phyloP scores from a whole-genome alignment of 495 filamentous ascomycete genomes.

The Pyrenula aspistea region DNA sequence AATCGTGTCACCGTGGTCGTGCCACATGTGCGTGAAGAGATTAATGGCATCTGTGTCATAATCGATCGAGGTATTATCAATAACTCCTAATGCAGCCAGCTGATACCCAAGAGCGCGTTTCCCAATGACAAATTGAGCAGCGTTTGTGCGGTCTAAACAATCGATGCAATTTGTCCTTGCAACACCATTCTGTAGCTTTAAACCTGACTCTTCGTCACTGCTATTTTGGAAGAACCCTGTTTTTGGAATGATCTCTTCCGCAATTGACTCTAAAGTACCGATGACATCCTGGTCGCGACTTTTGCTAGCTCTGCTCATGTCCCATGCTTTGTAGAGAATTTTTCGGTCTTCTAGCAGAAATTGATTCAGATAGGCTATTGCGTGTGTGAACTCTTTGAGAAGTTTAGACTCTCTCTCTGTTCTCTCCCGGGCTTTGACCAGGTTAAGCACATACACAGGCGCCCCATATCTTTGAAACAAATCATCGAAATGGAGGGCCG shows the following conservation, averaged over 20 bases:
- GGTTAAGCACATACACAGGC: constrained; percentile 83
- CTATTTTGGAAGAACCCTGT: constrained; percentile 96
- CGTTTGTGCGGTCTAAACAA: constrained; percentile 92
- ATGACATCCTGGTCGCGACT: constrained; percentile 95
- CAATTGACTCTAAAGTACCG: constrained; percentile 75
- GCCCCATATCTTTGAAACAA: constrained; percentile 89
- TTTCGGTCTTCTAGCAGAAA: constrained; percentile 75
- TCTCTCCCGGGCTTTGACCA: constrained; percentile 82
- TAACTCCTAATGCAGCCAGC: constrained; percentile 82
- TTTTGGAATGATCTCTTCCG: constrained; percentile 67
- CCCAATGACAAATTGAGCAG: constrained; percentile 96
- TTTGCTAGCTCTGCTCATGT: constrained; percentile 95
- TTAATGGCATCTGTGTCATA: constrained; percentile 95
- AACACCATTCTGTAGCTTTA: constrained; percentile 80
- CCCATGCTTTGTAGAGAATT: constrained; percentile 89
- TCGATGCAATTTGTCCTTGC: constrained; percentile 97
- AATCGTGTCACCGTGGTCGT: constrained; percentile 94
- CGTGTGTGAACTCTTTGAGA: constrained; percentile 74
- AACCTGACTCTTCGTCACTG: constrained; percentile 44
- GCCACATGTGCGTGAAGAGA: constrained; percentile 89
- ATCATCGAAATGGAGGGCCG: constrained; percentile 92
- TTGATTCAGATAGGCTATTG: constrained; percentile 88
- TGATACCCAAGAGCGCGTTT: constrained; percentile 88
- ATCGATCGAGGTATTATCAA: constrained; percentile 64
- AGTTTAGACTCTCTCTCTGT: constrained; percentile 90